Evolutionary conservation across 2,329 filamentous ascomycete genomes (phyloP).

Genomic region (Penicillium sclerotiorum): DNA sequence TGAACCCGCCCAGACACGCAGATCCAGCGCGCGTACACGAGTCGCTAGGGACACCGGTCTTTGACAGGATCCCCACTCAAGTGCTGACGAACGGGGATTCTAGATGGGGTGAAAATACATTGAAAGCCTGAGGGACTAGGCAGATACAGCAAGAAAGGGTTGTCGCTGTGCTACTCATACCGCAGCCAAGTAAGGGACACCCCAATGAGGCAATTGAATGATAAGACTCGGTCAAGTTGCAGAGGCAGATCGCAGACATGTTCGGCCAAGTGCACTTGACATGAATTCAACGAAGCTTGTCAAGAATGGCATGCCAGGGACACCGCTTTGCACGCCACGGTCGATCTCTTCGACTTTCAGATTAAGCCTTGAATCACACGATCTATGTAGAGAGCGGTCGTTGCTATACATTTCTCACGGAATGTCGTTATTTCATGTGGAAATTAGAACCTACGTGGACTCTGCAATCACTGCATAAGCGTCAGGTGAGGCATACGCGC

Average conservation of each 20-base stretch:
- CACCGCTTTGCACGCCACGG: not conserved
- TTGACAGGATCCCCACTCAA: slow-evolving; percentile 8
- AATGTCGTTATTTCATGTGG: not conserved
- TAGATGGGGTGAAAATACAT: no score
- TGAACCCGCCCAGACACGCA: slow-evolving; percentile 8
- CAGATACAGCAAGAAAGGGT: slow-evolving; percentile 2
- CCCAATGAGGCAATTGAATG: slow-evolving; percentile 17
- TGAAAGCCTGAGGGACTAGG: no score
- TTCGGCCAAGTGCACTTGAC: slow-evolving; percentile 1
- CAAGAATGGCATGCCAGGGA: slow-evolving; percentile 19
- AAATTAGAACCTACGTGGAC: not conserved
- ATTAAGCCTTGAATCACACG: no score
- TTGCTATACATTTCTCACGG: no score
- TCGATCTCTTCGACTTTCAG: no score
- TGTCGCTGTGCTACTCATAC: not conserved
- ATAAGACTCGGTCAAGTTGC: slow-evolving; percentile 18
- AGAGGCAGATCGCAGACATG: slow-evolving; percentile 20
- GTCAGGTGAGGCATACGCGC: slow-evolving; percentile 12
- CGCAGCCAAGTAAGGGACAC: slow-evolving; percentile 14
- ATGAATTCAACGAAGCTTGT: slow-evolving; percentile 1
- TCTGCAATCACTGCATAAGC: not conserved
- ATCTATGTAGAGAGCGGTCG: no score
- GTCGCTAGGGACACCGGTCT: not conserved
- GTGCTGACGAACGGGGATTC: slow-evolving; percentile 10
- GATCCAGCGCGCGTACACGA: slow-evolving; percentile 1